Evolutionary conservation across 2,329 filamentous ascomycete species (phyloP).

Genomic region (Colletotrichum lini): DNA sequence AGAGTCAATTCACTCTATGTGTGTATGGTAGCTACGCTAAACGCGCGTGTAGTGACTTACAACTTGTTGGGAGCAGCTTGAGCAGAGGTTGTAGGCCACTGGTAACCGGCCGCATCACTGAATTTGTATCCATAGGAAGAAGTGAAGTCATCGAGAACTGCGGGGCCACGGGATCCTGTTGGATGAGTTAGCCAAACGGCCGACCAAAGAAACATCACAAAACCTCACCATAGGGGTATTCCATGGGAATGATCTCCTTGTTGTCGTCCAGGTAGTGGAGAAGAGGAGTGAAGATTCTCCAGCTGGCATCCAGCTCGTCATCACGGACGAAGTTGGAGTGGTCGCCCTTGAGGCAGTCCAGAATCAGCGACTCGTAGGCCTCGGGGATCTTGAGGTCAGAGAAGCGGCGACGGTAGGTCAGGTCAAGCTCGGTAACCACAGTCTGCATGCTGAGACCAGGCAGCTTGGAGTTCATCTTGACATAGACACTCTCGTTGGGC

Average conservation of each 20-base stretch:
- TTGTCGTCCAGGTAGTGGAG: slow-evolving; percentile 99
- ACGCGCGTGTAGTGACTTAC: slow-evolving; percentile 65
- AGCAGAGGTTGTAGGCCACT: slow-evolving; percentile 88
- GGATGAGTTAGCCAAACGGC: slow-evolving; percentile 43
- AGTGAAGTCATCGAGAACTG: slow-evolving; percentile 97
- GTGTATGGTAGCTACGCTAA: slow-evolving; percentile 38
- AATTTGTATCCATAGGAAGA: slow-evolving; percentile 99
- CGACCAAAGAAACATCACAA: background rate
- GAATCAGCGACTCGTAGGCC: slow-evolving; percentile 97
- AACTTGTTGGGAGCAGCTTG: slow-evolving; percentile 80
- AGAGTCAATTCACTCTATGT: slow-evolving; percentile 43
- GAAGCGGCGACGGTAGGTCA: slow-evolving; percentile 98
- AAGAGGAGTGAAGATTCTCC: slow-evolving; percentile 98
- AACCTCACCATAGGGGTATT: slow-evolving; percentile 94
- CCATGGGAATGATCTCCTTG: slow-evolving; percentile 99
- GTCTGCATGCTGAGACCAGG: slow-evolving; percentile 99
- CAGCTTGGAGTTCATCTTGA: slow-evolving; percentile 99
- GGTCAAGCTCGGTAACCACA: slow-evolving; percentile 96
- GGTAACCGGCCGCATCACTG: slow-evolving; percentile 94
- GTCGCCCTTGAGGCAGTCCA: slow-evolving; percentile 98
- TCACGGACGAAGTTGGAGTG: slow-evolving; percentile 99
- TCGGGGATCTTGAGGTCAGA: slow-evolving; percentile 99
- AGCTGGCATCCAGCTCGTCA: slow-evolving; percentile 96
- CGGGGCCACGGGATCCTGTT: slow-evolving; percentile 92
- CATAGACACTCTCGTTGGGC: slow-evolving; percentile 99